phyloP scores from a whole-genome alignment of 805 yeast species.

The Saturnispora saitoi region DNA sequence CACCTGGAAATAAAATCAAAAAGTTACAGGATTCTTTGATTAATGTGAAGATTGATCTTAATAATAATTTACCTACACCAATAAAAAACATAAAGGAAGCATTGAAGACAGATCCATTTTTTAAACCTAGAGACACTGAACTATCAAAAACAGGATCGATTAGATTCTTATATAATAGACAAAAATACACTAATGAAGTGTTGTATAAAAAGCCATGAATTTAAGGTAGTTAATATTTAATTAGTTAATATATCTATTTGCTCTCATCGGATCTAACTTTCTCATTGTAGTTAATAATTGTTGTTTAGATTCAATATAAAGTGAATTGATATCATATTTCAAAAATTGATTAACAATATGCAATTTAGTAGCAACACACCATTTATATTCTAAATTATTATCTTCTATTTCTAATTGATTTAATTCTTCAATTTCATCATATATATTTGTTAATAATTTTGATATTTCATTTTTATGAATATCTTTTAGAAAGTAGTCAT shows the following conservation, averaged over 20 bases:
- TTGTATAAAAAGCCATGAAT: conserved; percentile 12
- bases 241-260: conserved; percentile 38
- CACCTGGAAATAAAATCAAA: conserved; percentile 11
- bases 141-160: conserved; percentile 26
- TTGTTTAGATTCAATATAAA: conserved; percentile 7
- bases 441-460: conserved; percentile 37
- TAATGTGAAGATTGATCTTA: conserved; percentile 25
- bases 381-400: conserved; percentile 49
- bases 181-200: conserved; percentile 22
- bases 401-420: conserved; percentile 69
- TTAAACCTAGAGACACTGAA: conserved; percentile 25
- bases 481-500: conserved; percentile 33
- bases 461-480: conserved; percentile 25
- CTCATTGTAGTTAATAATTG: conserved; percentile 35
- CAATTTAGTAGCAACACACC: conserved; percentile 63
- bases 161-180: conserved; percentile 27
- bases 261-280: conserved; percentile 56
- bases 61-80: conserved; percentile 6
- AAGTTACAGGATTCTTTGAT: conserved; percentile 23
- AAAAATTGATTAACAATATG: conserved; percentile 35
- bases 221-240: background rate
- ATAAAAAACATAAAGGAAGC: background rate
- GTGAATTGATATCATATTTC: conserved; percentile 4
- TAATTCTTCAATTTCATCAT: conserved; percentile 46
- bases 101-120: conserved; percentile 21